Conservation (phyloP, 1,284 basidiomycete species). For the Xerocomus amazonicus region DNA sequence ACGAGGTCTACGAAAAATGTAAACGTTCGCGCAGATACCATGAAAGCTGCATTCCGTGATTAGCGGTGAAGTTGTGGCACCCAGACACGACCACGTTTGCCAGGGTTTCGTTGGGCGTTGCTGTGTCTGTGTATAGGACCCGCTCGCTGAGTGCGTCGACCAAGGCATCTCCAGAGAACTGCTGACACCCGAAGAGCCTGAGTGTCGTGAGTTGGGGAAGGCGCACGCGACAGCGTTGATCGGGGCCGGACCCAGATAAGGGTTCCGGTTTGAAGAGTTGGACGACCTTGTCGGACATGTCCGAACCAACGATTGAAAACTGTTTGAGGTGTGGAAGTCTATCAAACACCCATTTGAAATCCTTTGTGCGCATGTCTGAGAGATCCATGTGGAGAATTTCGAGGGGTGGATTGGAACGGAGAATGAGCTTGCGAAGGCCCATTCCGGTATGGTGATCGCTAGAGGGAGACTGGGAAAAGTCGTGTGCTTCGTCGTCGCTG, state of each 20-base stretch:
- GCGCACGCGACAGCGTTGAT: constrained; percentile 34
- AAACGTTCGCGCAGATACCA: constrained; percentile 27
- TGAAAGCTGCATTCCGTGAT: constrained; percentile 23
- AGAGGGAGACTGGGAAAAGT: constrained; percentile 70
- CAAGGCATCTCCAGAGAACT: constrained; percentile 54
- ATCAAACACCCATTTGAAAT: constrained; percentile 65
- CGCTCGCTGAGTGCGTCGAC: constrained; percentile 50
- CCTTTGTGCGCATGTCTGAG: constrained; percentile 75
- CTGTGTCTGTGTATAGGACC: constrained; percentile 44
- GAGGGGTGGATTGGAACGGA: constrained; percentile 56
- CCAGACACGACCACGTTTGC: constrained; percentile 23
- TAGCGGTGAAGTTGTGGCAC: constrained; percentile 23
- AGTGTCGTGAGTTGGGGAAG: constrained; percentile 52
- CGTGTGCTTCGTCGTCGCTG: constrained; percentile 64
- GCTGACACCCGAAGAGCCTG: constrained; percentile 58
- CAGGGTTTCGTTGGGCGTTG: constrained; percentile 29
- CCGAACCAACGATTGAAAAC: constrained; percentile 70
- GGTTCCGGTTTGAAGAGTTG: constrained; percentile 46
- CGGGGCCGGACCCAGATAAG: constrained; percentile 4
- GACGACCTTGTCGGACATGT: constrained; percentile 72
- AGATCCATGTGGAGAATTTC: constrained; percentile 69
- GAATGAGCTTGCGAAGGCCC: constrained; percentile 64
- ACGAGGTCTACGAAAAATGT: constrained; percentile 22
- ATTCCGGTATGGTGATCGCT: constrained; percentile 75
- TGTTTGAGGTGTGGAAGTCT: constrained; percentile 48